Percentiles rank a stretch among this genome's conserved stretches.
These are phyloP conservation scores for Wallacemonas collosoma DNA, from an alignment of 208 protist species.

Conservation along the genomic window DNA sequence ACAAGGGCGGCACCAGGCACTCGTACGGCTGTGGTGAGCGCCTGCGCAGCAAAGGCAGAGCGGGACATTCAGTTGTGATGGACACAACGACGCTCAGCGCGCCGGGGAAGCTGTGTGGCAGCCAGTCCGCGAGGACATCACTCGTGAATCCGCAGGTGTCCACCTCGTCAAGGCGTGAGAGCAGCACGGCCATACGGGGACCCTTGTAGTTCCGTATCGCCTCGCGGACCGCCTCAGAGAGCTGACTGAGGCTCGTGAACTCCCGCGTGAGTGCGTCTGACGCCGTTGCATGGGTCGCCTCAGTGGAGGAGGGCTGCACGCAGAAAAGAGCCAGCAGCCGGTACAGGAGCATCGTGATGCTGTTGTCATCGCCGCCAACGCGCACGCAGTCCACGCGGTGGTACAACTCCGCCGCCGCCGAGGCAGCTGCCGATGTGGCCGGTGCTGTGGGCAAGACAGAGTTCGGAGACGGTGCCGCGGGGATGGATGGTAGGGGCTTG, in stretches of 20 bases:
- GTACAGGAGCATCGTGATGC: conserved; percentile 61
- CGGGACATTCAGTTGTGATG: conserved; percentile 62
- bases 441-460: not conserved
- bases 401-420: not conserved
- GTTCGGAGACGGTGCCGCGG: conserved; percentile 17
- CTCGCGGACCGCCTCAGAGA: conserved; percentile 46
- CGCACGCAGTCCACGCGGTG: conserved; percentile 42
- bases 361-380: conserved; percentile 41
- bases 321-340: conserved; percentile 54
- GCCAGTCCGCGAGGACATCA: conserved; percentile 57
- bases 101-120: conserved; percentile 63
- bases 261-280: conserved; percentile 6
- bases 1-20: conserved; percentile 62
- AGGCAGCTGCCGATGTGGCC: not conserved
- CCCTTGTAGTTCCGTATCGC: conserved; percentile 58
- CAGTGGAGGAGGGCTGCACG: not conserved
- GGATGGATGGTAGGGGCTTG: not conserved
- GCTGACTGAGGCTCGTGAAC: conserved; percentile 44
- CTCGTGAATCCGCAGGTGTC: conserved; percentile 57
- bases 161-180: conserved; percentile 56
- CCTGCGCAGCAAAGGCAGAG: conserved; percentile 67
- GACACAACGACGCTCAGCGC: conserved; percentile 62
- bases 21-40: conserved; percentile 84
- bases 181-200: conserved; percentile 48
- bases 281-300: not conserved